phyloP scores from a whole-genome alignment of 352 stramenopile species.

The Globisporangium carolinianum region DNA sequence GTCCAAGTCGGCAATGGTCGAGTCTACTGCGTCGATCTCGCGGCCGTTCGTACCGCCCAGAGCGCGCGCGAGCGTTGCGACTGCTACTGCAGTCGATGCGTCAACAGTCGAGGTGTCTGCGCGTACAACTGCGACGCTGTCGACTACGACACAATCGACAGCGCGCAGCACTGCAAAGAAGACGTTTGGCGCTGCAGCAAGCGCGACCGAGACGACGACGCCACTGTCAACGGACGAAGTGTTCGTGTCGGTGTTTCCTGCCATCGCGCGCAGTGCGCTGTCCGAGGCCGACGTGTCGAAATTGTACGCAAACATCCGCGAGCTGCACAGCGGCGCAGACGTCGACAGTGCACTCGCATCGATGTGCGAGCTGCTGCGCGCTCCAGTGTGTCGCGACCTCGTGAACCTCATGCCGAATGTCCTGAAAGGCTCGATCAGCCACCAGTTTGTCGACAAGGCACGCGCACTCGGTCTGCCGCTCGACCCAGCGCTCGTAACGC shows the following conservation, averaged over 20 bases:
- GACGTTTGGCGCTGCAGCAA: constrained; percentile 14
- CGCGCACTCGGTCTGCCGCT: constrained; percentile 29
- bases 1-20: constrained; percentile 47
- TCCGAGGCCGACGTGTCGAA: constrained; percentile 32
- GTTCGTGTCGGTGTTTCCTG: constrained; percentile 32
- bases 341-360: constrained; percentile 29
- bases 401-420: constrained; percentile 62
- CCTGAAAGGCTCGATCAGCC: constrained; percentile 32
- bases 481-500: constrained; percentile 5
- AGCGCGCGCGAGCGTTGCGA: constrained; percentile 3
- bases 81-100: not conserved
- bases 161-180: constrained; percentile 21
- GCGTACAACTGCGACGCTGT: not conserved
- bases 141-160: not conserved
- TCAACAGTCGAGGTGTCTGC: too few species aligned
- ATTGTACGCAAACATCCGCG: constrained; percentile 54
- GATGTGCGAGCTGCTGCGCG: constrained; percentile 46
- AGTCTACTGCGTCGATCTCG: constrained; percentile 58
- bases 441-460: constrained; percentile 38
- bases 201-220: not conserved
- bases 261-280: constrained; percentile 49
- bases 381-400: constrained; percentile 39
- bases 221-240: constrained; percentile 14
- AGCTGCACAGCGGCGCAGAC: constrained; percentile 35
- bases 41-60: constrained; percentile 46